Conservation (phyloP, 352 stramenopile genomes). For the Phytophthora ramorum region DNA sequence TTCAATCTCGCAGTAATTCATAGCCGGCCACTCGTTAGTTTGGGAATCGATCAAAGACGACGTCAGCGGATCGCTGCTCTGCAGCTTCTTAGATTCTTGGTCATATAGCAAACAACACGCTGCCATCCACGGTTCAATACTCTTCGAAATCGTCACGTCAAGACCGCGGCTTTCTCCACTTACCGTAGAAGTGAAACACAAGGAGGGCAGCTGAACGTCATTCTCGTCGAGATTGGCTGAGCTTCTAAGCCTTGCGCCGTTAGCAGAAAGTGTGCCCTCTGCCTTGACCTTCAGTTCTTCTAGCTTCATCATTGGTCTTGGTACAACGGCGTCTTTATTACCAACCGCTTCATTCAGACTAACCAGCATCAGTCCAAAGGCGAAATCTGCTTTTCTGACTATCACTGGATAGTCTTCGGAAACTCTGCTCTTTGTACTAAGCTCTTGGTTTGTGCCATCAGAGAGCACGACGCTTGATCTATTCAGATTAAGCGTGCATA, state of each 20-base stretch:
- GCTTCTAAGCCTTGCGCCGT: not conserved
- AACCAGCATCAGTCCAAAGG: conserved; percentile 11
- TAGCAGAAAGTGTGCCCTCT: conserved; percentile 15
- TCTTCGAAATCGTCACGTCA: conserved; percentile 29
- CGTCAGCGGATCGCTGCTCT: not conserved
- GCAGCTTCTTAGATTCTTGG: not conserved
- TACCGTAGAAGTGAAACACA: conserved; percentile 21
- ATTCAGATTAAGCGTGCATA: conserved; percentile 23
- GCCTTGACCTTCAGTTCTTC: conserved; percentile 28
- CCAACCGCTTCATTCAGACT: conserved; percentile 4
- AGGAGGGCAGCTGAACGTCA: conserved; percentile 1
- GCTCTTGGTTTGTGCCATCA: conserved; percentile 9
- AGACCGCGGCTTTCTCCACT: conserved; percentile 30
- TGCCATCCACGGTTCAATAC: conserved; percentile 34
- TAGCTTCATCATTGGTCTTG: conserved; percentile 21
- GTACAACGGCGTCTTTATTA: not conserved
- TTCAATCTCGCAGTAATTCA: conserved; percentile 39
- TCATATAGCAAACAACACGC: conserved; percentile 20
- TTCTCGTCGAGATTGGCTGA: conserved; percentile 9
- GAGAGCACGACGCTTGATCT: conserved; percentile 11
- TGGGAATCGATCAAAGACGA: not conserved
- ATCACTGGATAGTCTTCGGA: conserved; percentile 19
- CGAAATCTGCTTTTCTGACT: conserved; percentile 13
- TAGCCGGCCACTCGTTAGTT: not conserved
- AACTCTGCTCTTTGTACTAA: not conserved